phyloP scores from a whole-genome alignment of 2,329 filamentous ascomycete genomes.

The Fusarium dlaminii region DNA sequence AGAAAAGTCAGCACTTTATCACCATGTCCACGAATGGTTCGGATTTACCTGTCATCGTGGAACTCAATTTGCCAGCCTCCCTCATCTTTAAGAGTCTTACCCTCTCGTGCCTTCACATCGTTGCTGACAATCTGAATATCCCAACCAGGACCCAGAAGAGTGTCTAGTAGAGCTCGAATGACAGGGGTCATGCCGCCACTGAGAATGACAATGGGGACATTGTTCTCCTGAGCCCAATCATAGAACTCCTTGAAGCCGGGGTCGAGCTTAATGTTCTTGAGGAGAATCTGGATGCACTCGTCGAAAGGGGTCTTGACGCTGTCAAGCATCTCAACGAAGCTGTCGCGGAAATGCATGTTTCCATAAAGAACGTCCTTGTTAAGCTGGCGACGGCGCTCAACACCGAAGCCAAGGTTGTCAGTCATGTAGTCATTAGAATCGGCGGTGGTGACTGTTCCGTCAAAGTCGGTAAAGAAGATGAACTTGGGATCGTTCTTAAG shows the following conservation, averaged over 20 bases:
- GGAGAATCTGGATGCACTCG: constrained; percentile 81
- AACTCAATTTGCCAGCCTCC: constrained; percentile 89
- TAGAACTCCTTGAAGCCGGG: constrained; percentile 90
- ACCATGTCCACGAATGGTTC: not conserved
- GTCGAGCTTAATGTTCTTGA: constrained; percentile 87
- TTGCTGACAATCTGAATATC: constrained; percentile 94
- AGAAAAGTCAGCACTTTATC: constrained; percentile 9
- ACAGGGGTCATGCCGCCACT: constrained; percentile 93
- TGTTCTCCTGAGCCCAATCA: constrained; percentile 80
- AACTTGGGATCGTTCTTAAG: constrained; percentile 79
- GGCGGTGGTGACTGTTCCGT: constrained; percentile 87
- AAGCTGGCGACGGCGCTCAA: constrained; percentile 72
- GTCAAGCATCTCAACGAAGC: constrained; percentile 92
- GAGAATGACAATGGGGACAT: constrained; percentile 91
- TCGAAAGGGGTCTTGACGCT: constrained; percentile 82
- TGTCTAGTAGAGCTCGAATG: constrained; percentile 83
- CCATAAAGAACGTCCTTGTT: constrained; percentile 82
- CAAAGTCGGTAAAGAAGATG: constrained; percentile 99
- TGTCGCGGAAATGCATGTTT: constrained; percentile 79
- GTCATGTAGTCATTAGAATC: constrained; percentile 79
- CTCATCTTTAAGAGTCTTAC: constrained; percentile 80
- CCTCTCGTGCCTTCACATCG: constrained; percentile 69
- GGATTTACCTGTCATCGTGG: constrained; percentile 78
- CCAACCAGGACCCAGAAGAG: constrained; percentile 80
- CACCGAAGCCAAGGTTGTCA: constrained; percentile 89